Conservation (phyloP, 2,329 filamentous ascomycete genomes). For the Ophiocordyceps camponoti-saundersi region DNA sequence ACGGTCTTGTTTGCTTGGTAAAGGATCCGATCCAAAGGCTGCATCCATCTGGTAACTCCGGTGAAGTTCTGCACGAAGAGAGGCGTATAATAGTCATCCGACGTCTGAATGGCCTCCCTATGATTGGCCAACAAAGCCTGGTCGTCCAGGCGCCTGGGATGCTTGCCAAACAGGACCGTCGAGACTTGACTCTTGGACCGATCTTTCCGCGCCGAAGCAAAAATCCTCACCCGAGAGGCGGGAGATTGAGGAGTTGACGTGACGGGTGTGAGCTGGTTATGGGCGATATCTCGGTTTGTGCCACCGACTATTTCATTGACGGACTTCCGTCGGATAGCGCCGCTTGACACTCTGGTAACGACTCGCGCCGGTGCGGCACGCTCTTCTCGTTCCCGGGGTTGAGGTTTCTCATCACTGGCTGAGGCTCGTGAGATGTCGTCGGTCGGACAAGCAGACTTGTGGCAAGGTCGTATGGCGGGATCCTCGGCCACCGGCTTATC, state of each 20-base stretch:
- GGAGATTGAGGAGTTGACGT: conserved; percentile 27
- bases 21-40: conserved; percentile 53
- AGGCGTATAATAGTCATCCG: conserved; percentile 48
- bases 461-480: conserved; percentile 1
- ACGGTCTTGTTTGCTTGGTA: conserved; percentile 78
- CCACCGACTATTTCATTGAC: conserved; percentile 52
- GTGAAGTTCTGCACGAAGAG: conserved; percentile 43
- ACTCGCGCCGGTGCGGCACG: conserved; percentile 30
- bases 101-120: conserved; percentile 24
- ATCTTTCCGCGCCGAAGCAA: conserved; percentile 28
- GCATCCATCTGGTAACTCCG: conserved; percentile 39
- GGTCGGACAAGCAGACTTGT: conserved; percentile 1
- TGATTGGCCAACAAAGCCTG: conserved; percentile 24
- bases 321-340: conserved; percentile 53
- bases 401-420: neutral
- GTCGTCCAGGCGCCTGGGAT: conserved; percentile 30
- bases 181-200: conserved; percentile 50
- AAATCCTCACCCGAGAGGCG: conserved; percentile 11
- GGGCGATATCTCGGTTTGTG: conserved; percentile 17
- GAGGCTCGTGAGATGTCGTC: conserved; percentile 4
- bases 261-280: conserved; percentile 21
- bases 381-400: conserved; percentile 7
- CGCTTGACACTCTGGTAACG: conserved; percentile 53
- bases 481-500: conserved; percentile 5
- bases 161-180: conserved; percentile 64